Evolutionary conservation across 139 green algal species (phyloP).

Genomic region (Micractinium sp.): DNA sequence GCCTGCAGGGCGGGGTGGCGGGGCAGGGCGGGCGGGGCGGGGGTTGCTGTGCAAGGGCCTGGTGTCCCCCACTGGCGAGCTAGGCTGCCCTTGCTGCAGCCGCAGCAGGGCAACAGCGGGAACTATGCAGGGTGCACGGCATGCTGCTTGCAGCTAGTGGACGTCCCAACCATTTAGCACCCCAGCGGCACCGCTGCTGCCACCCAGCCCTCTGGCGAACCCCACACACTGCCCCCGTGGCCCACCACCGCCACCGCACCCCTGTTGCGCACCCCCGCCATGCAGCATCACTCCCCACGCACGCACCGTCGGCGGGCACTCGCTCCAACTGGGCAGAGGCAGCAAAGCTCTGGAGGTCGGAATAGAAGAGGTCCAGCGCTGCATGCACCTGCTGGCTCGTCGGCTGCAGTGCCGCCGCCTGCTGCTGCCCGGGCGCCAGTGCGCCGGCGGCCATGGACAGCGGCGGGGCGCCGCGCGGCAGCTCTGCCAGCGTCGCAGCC

Average conservation of each 20-base stretch:
- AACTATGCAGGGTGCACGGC: not conserved
- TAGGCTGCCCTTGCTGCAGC: not conserved
- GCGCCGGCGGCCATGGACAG: not conserved
- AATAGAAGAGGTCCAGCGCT: constrained; percentile 22
- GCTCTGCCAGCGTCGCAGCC: not conserved
- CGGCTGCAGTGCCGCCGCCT: not conserved
- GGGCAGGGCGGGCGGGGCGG: not conserved
- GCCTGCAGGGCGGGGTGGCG: not conserved
- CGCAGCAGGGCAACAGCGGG: not conserved
- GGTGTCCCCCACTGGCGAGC: not conserved
- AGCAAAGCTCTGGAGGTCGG: constrained; percentile 29
- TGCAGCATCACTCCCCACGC: not conserved
- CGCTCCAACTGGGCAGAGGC: constrained; percentile 25
- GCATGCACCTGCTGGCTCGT: not conserved
- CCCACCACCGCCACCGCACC: too few species aligned
- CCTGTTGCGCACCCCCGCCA: too few species aligned
- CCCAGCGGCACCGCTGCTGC: too few species aligned
- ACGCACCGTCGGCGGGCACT: not conserved
- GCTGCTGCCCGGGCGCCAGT: not conserved
- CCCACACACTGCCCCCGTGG: too few species aligned
- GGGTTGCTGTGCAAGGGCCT: too few species aligned
- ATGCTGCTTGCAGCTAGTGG: too few species aligned
- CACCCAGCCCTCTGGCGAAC: too few species aligned
- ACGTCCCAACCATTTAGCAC: too few species aligned
- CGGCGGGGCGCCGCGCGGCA: not conserved